Evolutionary conservation across 106 monocot species (phyloP), one percentile per base, ranked within the genome.

Genomic region (Amphibolis antarctica): DNA sequence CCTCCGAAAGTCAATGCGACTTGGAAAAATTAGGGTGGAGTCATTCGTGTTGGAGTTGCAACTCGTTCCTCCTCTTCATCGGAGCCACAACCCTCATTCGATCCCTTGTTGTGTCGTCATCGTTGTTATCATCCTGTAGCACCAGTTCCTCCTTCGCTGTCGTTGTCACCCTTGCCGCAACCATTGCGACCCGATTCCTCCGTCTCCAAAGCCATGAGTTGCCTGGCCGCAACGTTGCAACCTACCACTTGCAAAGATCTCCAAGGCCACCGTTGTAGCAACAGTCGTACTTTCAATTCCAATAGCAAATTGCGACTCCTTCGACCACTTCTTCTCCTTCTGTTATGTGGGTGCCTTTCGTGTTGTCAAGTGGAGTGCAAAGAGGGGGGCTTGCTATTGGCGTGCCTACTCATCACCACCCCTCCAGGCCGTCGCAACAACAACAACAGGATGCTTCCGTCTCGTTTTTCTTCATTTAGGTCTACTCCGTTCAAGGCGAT

Each of bases 371-470:
- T 49, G 14, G 44, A 10, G 44, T 64, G 45, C 64, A 46, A 24
- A 64, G 64, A 44, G 59, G 73, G 5, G 82, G 78, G 26, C 25
- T 79, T 12, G 78, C 76, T n/a, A 69, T 79, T n/a, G 85, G 85
- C 0, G 72, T 79, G 17, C 81, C 82, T 0, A 76, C 78, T 17
- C 36, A 36, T 4, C 36, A 36, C 36, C 36, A 36, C 7, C 36
- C 36, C 2, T 7, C 36, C n/a, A n/a, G n/a, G n/a, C n/a, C n/a
- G n/a, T n/a, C n/a, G 6, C 70, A 13, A 0, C 15, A 44, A 45
- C 44, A 45, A 4, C 44, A 53, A 30, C 74, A 67, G 70, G 57
- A 50, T 10, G 67, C n/a, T 42, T 2, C 63, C 82, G 17, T 46
- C 68, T 52, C 28, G 71, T 12, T 68, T 61, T 52, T 68, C 80